These are phyloP conservation scores for Aspergillus sclerotioniger DNA, from an alignment of 495 filamentous ascomycete species.

Conservation along the genomic window DNA sequence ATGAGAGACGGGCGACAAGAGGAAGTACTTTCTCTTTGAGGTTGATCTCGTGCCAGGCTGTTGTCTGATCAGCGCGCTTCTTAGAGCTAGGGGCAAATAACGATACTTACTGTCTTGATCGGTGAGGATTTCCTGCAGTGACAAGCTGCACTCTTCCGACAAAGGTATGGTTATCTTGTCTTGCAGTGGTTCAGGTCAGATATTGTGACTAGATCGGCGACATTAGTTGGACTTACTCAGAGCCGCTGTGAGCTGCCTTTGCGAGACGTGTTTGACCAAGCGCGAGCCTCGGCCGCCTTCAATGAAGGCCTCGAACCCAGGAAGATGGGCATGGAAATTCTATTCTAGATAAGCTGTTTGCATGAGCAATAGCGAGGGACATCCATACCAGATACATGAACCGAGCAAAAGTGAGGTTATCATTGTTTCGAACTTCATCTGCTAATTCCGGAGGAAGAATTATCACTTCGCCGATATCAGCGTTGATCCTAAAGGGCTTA, in stretches of 20 bases:
- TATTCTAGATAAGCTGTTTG: no score
- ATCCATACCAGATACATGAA: slow-evolving; percentile 1
- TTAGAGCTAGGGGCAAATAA: neutral
- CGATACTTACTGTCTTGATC: neutral
- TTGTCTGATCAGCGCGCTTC: neutral
- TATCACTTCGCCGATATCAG: neutral
- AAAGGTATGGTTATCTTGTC: neutral
- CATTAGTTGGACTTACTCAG: no score
- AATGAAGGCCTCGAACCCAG: neutral
- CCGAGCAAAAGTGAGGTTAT: neutral
- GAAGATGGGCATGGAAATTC: no score
- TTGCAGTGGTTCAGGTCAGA: neutral
- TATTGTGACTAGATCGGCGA: no score
- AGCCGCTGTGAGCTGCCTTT: no score
- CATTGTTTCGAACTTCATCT: slow-evolving; percentile 10
- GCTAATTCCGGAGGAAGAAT: neutral
- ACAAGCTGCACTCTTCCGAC: neutral
- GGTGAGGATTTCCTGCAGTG: neutral
- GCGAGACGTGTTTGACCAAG: no score
- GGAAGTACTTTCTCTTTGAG: slow-evolving; percentile 35
- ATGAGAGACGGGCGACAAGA: slow-evolving; percentile 46
- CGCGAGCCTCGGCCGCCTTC: no score
- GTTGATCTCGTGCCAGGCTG: slow-evolving; percentile 21
- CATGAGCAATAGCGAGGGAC: no score
- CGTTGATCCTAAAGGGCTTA: neutral